Evolutionary conservation across 306 rosid genomes (phyloP).

Genomic region (Prinsepia uniflora): DNA sequence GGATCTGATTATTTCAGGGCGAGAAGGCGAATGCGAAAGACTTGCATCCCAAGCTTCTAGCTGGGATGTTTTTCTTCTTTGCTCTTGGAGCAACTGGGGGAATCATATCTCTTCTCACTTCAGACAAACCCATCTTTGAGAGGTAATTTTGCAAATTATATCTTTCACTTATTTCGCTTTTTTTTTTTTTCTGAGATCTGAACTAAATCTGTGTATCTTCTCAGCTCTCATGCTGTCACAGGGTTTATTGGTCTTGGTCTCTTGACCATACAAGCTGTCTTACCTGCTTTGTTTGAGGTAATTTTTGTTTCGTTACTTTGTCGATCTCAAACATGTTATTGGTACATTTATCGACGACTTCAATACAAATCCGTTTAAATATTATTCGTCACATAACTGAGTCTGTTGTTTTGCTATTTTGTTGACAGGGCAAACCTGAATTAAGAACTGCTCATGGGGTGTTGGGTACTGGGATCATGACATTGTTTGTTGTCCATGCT

Average conservation of each 20-base stretch:
- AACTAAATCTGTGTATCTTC: slow-evolving; percentile 7
- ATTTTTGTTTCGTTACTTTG: neutral
- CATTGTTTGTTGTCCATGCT: slow-evolving; percentile 75
- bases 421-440: slow-evolving; percentile 70
- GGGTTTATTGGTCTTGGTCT: slow-evolving; percentile 74
- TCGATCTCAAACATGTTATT: no score
- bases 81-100: slow-evolving; percentile 96
- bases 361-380: neutral
- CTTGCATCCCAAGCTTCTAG: slow-evolving; percentile 92
- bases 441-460: slow-evolving; percentile 73
- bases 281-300: slow-evolving; percentile 85
- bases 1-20: slow-evolving; percentile 42
- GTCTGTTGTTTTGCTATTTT: neutral
- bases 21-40: slow-evolving; percentile 91
- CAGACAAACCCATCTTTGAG: slow-evolving; percentile 79
- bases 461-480: slow-evolving; percentile 87
- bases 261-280: slow-evolving; percentile 67
- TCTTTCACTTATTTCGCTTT: neutral
- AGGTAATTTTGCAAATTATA: slow-evolving; percentile 37
- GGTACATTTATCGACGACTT: no score
- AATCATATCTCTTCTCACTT: slow-evolving; percentile 72
- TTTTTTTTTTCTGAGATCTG: neutral
- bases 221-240: slow-evolving; percentile 89
- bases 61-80: slow-evolving; percentile 93
- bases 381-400: neutral